These are phyloP conservation scores for Trichosanthes truncata DNA, from an alignment of 306 rosid genomes.

Conservation along the genomic window DNA sequence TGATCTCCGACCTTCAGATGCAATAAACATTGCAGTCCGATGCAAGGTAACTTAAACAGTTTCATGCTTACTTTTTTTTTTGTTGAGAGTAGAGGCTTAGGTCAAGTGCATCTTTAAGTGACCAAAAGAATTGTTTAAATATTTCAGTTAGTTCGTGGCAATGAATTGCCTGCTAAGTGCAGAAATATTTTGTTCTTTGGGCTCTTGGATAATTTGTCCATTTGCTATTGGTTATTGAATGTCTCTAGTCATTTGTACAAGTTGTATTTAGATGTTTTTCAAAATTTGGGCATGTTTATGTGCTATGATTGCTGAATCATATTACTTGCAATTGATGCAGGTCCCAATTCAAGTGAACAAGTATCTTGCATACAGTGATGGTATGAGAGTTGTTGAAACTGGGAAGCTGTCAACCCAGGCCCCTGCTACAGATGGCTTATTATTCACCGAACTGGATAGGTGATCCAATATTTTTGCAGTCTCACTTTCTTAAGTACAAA, in stretches of 20 bases:
- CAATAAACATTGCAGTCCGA: conserved; percentile 90
- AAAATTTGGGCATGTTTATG: neutral
- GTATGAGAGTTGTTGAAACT: conserved; percentile 84
- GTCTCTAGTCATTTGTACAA: neutral
- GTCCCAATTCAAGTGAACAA: conserved; percentile 97
- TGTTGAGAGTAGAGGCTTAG: neutral
- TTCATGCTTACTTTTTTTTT: neutral
- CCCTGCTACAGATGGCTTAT: conserved; percentile 65
- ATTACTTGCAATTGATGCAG: conserved; percentile 24
- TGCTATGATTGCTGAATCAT: neutral
- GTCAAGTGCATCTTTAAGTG: neutral
- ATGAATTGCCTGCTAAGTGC: too few species aligned
- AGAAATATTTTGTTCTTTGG: neutral
- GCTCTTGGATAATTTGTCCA: neutral
- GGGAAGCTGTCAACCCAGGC: conserved; percentile 50
- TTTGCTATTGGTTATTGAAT: neutral
- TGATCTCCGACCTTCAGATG: conserved; percentile 98
- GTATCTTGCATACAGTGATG: conserved; percentile 79
- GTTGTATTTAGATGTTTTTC: neutral
- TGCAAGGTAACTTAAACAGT: conserved; percentile 64
- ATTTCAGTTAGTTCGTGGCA: neutral
- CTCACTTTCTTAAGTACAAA: neutral
- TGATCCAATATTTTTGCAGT: conserved; percentile 15
- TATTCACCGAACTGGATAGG: conserved; percentile 85
- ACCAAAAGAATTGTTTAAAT: neutral